Base-by-base conservation (phyloP, 1,139 yeast genomes). In the Sugiyamaella novakii region DNA sequence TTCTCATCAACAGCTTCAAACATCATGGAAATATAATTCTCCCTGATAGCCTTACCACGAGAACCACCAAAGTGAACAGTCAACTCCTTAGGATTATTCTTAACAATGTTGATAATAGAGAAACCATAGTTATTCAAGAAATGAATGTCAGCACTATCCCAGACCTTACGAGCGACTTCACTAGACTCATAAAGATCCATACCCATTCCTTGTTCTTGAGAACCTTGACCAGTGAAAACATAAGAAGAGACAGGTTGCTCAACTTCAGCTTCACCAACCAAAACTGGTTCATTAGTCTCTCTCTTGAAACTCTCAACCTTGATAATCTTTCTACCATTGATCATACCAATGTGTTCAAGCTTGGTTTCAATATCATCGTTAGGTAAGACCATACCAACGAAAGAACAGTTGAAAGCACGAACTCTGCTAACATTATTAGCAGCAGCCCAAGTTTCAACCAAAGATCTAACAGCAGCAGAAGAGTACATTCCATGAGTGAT, bases 141-240 rank as follows among this genome's bases (percentile, higher is more conserved):
- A 71, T 94, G 98, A 56, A 73, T 71, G 68, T 92, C 98, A 54
- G 99, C 99, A 69, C 89, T 86, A 71, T 92, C 98, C 98, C 99
- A 92, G 56, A 92, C 98, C 56, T 81, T 82, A 65, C 83, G 84
- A 52, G 99, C 98, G 68, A 94, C 97, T 36, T 81, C 88, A 48
- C 96, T 87, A 45, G 88, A 79, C 58, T 83, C 84, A 72, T 92
- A 92, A 67, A 92, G 79, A 72, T 94, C 98, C 99, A 92, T 92
- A 77, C 99, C 98, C 99, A 92, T 92, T 68, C 98, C 98, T 77
- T 94, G 98, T 72, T 94, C 98, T 75, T 92, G 98, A 53, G 98
- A 91, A 69, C 99, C 99, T 78, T 92, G 99, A 69, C 98, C 99
- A 59, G 99, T 92, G 75, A 94, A 92, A 53, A 92, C 96, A 68